Evolutionary conservation across 2,329 filamentous ascomycete species (phyloP).

Genomic region (Aspergillus caelatus): DNA sequence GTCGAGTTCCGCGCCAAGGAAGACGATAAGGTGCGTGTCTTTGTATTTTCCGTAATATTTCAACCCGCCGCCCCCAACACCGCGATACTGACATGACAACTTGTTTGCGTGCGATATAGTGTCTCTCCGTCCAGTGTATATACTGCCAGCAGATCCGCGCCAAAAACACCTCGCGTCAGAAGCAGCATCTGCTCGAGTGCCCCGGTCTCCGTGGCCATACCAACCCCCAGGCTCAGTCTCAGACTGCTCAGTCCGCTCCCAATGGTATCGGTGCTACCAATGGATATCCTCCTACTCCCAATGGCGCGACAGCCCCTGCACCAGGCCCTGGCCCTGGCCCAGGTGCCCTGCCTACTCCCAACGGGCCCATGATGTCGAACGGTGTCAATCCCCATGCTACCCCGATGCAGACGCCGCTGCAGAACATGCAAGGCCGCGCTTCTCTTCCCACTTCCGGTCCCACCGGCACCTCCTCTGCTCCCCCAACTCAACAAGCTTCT

Average conservation of each 20-base stretch:
- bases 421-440: constrained; percentile 43
- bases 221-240: constrained; percentile 45
- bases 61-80: constrained; percentile 32
- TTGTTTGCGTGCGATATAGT: constrained; percentile 35
- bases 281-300: constrained; percentile 48
- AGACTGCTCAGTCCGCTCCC: constrained; percentile 39
- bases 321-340: constrained; percentile 35
- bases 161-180: constrained; percentile 57
- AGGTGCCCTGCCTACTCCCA: constrained; percentile 44
- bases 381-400: constrained; percentile 48
- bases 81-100: constrained; percentile 38
- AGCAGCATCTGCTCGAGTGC: constrained; percentile 55
- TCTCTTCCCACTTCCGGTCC: constrained; percentile 43
- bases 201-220: constrained; percentile 51
- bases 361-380: constrained; percentile 48
- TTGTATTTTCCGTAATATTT: constrained; percentile 48
- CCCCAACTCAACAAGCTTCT: constrained; percentile 35
- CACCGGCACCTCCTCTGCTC: constrained; percentile 33
- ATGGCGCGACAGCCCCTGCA: constrained; percentile 36
- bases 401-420: constrained; percentile 46
- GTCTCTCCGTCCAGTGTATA: constrained; percentile 57
- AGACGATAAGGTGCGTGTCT: constrained; percentile 52
- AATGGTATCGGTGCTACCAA: constrained; percentile 46
- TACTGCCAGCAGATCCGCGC: constrained; percentile 57
- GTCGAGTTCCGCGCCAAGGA: constrained; percentile 58